Evolutionary conservation across 495 filamentous ascomycete genomes (phyloP), one percentile per base, ranked within the genome.

Genomic region (Darksidea phi): DNA sequence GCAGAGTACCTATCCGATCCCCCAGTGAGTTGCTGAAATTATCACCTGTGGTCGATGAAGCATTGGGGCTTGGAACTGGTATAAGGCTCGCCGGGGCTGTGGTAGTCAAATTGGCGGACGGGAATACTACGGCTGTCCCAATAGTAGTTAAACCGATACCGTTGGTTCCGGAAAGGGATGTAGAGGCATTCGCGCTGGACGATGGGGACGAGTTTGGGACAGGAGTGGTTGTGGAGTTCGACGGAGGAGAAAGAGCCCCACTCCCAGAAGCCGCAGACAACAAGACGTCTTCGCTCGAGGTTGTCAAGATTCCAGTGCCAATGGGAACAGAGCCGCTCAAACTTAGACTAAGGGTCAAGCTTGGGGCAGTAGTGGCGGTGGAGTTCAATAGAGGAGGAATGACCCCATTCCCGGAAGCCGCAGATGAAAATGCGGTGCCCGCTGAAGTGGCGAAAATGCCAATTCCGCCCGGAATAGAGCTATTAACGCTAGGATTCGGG

Each of bases 21-120:
- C 47, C 21, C 13, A 10, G 15, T 15, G 47, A 51, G 25, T 60
- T 60, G 48, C 15, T 60, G 24, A 60, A 60, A 21, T 36, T 48
- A 38, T 5, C 25, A 12, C 28, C 50, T 8, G 46, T 21, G 26
- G 6, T 15, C 5, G 56, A 50, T 3, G 28, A 36, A 26, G 6
- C n/a, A 15, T 52, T 53, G 13, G 28, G 7, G 34, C 54, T 46
- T 48, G 38, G 28, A 21, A 5, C 42, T 24, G 56, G 56, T 17
- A 34, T 41, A 42, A 26, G 3, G 18, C 56, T 59, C 32, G 45
- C 42, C 25, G 46, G 18, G 2, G 36, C 15, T 1, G 56, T 41
- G 0, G 28, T 52, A 1, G 34, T 50, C 21, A 24, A n/a, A 15
- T 42, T 52, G 17, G 13, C 41, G 20, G 37, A 45, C n/a, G 37